These are phyloP conservation scores for Leptographium procerum DNA, from an alignment of 2,329 filamentous ascomycete species.

Conservation along the genomic window DNA sequence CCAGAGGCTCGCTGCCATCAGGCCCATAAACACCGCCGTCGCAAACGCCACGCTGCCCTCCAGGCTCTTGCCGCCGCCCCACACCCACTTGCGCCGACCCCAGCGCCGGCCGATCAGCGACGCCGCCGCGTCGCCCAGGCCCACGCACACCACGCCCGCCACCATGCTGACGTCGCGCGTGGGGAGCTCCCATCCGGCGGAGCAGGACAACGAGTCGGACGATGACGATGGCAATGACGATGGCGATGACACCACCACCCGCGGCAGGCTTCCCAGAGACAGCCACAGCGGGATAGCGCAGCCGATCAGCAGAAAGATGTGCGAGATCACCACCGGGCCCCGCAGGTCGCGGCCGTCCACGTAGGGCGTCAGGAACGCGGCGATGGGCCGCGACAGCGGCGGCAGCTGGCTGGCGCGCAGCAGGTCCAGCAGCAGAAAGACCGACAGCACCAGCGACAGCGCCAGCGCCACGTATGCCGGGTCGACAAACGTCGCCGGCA, in stretches of 20 bases:
- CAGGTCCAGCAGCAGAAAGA: slow-evolving; percentile 82
- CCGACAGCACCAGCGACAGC: slow-evolving; percentile 63
- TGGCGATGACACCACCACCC: no score
- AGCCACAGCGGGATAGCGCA: slow-evolving; percentile 94
- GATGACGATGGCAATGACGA: no score
- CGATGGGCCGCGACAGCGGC: slow-evolving; percentile 75
- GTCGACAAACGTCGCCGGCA: slow-evolving; percentile 78
- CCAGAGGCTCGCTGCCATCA: slow-evolving; percentile 63
- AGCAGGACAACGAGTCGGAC: background rate
- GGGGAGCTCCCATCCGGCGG: slow-evolving; percentile 54
- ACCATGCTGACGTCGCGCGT: slow-evolving; percentile 78
- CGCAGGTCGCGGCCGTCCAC: slow-evolving; percentile 88
- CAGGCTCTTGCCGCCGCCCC: slow-evolving; percentile 91
- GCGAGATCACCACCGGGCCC: slow-evolving; percentile 87
- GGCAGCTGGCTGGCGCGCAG: slow-evolving; percentile 85
- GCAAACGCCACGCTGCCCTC: slow-evolving; percentile 81
- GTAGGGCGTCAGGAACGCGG: slow-evolving; percentile 80
- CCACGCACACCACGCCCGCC: slow-evolving; percentile 84
- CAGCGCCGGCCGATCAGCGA: slow-evolving; percentile 80
- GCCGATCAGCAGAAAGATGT: slow-evolving; percentile 90
- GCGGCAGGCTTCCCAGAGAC: slow-evolving; percentile 57
- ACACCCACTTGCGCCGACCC: slow-evolving; percentile 84
- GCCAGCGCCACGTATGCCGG: slow-evolving; percentile 73
- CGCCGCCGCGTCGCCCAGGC: slow-evolving; percentile 87
- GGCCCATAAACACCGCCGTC: slow-evolving; percentile 62